A percentile compares a stretch with the other conserved stretches of the same genome.
Conservation (phyloP, 768 basidiomycete genomes). For the Lentinula lateritia region DNA sequence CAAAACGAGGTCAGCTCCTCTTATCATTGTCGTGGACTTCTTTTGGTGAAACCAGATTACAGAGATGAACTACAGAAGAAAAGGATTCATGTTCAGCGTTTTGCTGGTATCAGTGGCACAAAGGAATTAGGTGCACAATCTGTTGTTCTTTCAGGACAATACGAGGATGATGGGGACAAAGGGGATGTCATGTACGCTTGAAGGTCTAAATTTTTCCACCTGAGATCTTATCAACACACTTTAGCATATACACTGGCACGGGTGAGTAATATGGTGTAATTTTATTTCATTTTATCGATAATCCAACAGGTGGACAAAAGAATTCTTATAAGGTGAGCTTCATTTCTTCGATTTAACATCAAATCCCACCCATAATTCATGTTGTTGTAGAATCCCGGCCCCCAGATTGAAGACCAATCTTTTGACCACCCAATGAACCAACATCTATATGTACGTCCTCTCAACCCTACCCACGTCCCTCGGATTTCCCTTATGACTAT, state of each 20-base stretch:
- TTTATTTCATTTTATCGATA: background rate
- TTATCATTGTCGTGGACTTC: background rate
- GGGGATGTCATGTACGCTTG: slow-evolving; percentile 31
- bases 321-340: slow-evolving; percentile 14
- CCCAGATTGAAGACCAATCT: slow-evolving; percentile 26
- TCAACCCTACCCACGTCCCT: no score
- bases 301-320: slow-evolving; percentile 14
- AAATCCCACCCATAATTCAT: background rate
- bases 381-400: slow-evolving; percentile 12
- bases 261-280: slow-evolving; percentile 15
- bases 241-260: slow-evolving; percentile 35
- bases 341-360: background rate
- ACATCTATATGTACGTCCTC: slow-evolving; percentile 21
- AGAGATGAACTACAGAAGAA: slow-evolving; percentile 20
- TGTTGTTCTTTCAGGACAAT: slow-evolving; percentile 32
- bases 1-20: slow-evolving; percentile 12
- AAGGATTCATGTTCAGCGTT: slow-evolving; percentile 20
- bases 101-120: slow-evolving; percentile 32
- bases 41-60: background rate
- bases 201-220: background rate
- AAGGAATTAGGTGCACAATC: slow-evolving; percentile 30
- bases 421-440: slow-evolving; percentile 29
- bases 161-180: slow-evolving; percentile 34
- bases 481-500: background rate
- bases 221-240: background rate